A percentile compares a stretch with the other conserved stretches of the same genome.
phyloP scores from a whole-genome alignment of 2,329 filamentous ascomycete genomes.

The Penicillium crustosum region DNA sequence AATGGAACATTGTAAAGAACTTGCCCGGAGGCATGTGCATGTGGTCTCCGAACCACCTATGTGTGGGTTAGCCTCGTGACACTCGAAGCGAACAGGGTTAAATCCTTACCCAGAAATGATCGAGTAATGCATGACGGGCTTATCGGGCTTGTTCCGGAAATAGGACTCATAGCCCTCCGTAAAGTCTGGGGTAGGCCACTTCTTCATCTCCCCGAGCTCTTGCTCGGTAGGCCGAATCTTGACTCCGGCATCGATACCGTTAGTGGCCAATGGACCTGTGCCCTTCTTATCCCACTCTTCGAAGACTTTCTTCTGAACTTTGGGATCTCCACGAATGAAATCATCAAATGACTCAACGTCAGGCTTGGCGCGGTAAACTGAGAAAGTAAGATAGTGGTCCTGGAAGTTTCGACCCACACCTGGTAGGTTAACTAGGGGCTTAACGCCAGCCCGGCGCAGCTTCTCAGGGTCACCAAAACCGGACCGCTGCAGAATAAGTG shows the following conservation, averaged over 20 bases:
- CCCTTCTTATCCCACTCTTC: conserved; percentile 78
- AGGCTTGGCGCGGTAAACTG: conserved; percentile 70
- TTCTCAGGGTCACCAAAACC: conserved; percentile 73
- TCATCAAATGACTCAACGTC: conserved; percentile 77
- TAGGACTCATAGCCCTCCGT: conserved; percentile 71
- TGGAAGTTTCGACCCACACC: conserved; percentile 77
- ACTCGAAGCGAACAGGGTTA: neutral
- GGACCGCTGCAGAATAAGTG: conserved; percentile 72
- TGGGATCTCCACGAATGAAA: conserved; percentile 71
- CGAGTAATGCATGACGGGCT: conserved; percentile 83
- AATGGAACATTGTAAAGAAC: conserved; percentile 83
- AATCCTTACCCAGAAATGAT: conserved; percentile 62
- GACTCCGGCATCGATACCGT: conserved; percentile 76
- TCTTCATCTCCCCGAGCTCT: conserved; percentile 67
- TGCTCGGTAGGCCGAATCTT: conserved; percentile 71
- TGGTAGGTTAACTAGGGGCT: conserved; percentile 68
- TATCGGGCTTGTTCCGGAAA: conserved; percentile 81
- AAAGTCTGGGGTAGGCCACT: conserved; percentile 73
- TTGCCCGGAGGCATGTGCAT: conserved; percentile 69
- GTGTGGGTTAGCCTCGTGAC: conserved; percentile 7
- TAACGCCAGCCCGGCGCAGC: conserved; percentile 65
- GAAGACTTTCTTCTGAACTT: conserved; percentile 70
- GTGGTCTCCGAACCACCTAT: conserved; percentile 48
- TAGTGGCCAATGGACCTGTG: conserved; percentile 73
- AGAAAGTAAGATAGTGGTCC: conserved; percentile 72